Base-by-base conservation (phyloP, 345 rosid species). In the Syzygium jambos region DNA sequence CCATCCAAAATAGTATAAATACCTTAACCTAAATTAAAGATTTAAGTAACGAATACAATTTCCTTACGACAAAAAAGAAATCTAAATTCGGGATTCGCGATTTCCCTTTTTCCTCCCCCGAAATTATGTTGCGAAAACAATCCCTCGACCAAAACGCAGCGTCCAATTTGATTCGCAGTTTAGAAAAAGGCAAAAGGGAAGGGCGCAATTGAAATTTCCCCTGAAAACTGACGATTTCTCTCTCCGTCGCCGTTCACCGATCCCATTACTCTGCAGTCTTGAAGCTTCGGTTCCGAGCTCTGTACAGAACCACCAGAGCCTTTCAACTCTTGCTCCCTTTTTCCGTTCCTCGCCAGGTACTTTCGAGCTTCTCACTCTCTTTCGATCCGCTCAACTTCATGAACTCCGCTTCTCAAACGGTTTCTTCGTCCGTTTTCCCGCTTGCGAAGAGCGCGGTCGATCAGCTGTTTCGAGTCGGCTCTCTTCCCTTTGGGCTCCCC, bases 21-120 rank as follows among this genome's bases (percentile, higher is more conserved):
- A n/a, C 34, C 34, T 1, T 25, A 25, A 0, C 61, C 0, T 56
- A 22, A 55, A 54, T 54, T 19, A 17, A 23, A 4, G 9, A 7
- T 54, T 1, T 2, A 6, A 41, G 43, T 41, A 41, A 4, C 43
- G 5, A 41, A 41, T 41, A 41, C 6, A 43, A 43, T 43, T 43
- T 43, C 6, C 7, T 43, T 43, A 1, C 6, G 8, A 21, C 3
- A 21, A 3, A 54, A 54, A 54, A 10, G 8, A 19, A 0, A 57
- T 1, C 15, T 59, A 2, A 4, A 61, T n/a, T 13, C 13, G 68
- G 68, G 68, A 1, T 61, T n/a, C 0, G 3, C 5, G 13, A 27
- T 61, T n/a, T 61, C 68, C 34, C 0, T 27, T 61, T 61, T 61
- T n/a, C 4, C 73, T 13, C 27, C 1, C 0, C 0, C 6, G 34